Evolutionary conservation across 768 basidiomycete genomes (phyloP).

Genomic region (Podaxis rugospora): DNA sequence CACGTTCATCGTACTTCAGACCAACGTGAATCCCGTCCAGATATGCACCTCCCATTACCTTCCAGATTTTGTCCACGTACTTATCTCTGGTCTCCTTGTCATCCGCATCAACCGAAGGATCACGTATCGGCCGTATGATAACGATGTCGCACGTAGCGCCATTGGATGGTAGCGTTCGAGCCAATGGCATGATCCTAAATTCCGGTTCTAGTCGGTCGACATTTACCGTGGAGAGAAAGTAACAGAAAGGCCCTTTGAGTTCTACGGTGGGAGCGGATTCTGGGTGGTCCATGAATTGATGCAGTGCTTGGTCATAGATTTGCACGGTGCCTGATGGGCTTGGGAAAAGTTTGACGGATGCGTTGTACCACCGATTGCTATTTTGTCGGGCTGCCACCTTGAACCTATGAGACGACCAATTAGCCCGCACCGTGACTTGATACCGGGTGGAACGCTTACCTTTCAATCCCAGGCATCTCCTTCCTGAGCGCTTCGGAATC

Average conservation of each 20-base stretch:
- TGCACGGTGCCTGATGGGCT: slow-evolving; percentile 37
- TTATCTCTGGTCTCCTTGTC: slow-evolving; percentile 35
- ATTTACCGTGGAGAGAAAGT: slow-evolving; percentile 80
- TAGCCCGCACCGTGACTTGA: not conserved
- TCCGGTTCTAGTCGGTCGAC: slow-evolving; percentile 82
- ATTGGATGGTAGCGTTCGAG: slow-evolving; percentile 38
- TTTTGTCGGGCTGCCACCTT: slow-evolving; percentile 81
- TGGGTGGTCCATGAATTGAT: slow-evolving; percentile 42
- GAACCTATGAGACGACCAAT: slow-evolving; percentile 44
- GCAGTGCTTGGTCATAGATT: slow-evolving; percentile 53
- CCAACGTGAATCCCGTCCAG: slow-evolving; percentile 67
- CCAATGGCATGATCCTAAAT: slow-evolving; percentile 74
- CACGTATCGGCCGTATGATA: slow-evolving; percentile 66
- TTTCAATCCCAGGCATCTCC: slow-evolving; percentile 68
- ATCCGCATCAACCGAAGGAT: slow-evolving; percentile 42
- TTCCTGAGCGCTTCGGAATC: slow-evolving; percentile 75
- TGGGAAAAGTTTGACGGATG: slow-evolving; percentile 54
- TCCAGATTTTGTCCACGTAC: slow-evolving; percentile 52
- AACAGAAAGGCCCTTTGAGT: slow-evolving; percentile 76
- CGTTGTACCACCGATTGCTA: slow-evolving; percentile 65
- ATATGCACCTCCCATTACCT: slow-evolving; percentile 68
- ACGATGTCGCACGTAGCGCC: slow-evolving; percentile 65
- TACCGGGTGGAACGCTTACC: slow-evolving; percentile 18
- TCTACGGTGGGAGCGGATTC: slow-evolving; percentile 34
- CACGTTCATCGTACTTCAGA: slow-evolving; percentile 47